Percentiles rank a stretch among this genome's conserved stretches.
Conservation (phyloP, 768 basidiomycete species). For the Clavulina sp. region DNA sequence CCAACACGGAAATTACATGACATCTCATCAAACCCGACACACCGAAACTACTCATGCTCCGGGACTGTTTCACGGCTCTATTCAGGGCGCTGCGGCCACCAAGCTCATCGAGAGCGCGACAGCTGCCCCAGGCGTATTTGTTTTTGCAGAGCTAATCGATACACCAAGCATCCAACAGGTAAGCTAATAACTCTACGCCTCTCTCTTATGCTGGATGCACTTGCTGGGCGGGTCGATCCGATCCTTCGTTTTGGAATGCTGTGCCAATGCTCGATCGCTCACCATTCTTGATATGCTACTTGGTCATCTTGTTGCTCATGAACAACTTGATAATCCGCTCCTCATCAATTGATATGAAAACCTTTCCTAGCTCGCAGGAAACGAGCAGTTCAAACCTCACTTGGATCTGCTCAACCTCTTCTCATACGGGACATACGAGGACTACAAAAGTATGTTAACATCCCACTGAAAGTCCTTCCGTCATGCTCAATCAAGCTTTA, state of each 20-base stretch:
- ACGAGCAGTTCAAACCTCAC: slow-evolving; percentile 43
- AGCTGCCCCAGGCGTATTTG: slow-evolving; percentile 76
- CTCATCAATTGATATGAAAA: not conserved
- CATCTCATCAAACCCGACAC: too few species aligned
- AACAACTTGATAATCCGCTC: too few species aligned
- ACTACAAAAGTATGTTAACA: slow-evolving; percentile 50
- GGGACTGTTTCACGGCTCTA: too few species aligned
- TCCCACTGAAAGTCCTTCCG: not conserved
- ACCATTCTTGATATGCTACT: too few species aligned
- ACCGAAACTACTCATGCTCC: too few species aligned
- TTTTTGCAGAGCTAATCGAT: slow-evolving; percentile 79
- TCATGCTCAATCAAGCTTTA: not conserved
- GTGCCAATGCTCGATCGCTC: too few species aligned
- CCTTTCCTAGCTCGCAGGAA: slow-evolving; percentile 39
- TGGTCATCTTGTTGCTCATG: too few species aligned
- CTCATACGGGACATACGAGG: slow-evolving; percentile 71
- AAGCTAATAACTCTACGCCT: too few species aligned
- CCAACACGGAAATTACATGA: too few species aligned
- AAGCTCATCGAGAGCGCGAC: slow-evolving; percentile 78
- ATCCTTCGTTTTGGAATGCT: too few species aligned
- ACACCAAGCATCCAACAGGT: slow-evolving; percentile 75
- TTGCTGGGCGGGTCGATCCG: too few species aligned
- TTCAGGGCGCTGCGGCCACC: slow-evolving; percentile 85
- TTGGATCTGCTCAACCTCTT: slow-evolving; percentile 66
- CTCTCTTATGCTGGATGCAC: too few species aligned